phyloP scores from a whole-genome alignment of 1,284 basidiomycete species.

The Microbotryum saponariae region DNA sequence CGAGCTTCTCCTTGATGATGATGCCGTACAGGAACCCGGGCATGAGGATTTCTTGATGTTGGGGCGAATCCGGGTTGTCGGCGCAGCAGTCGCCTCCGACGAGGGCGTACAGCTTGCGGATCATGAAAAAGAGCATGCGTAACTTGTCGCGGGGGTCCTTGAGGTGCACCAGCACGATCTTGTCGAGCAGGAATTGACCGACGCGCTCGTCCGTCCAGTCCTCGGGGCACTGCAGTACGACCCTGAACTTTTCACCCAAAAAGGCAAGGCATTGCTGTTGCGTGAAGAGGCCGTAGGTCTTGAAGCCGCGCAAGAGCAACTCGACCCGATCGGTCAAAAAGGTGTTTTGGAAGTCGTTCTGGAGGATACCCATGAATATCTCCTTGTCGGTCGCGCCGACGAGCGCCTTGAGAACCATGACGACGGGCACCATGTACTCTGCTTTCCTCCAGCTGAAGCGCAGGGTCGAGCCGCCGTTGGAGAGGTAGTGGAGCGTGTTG shows the following conservation, averaged over 20 bases:
- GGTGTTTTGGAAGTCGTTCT: conserved; percentile 95
- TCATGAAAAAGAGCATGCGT: conserved; percentile 94
- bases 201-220: conserved; percentile 83
- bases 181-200: conserved; percentile 75
- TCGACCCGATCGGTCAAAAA: conserved; percentile 97
- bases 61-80: conserved; percentile 98
- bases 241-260: conserved; percentile 94
- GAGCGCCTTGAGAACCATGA: conserved; percentile 92
- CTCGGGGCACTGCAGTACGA: conserved; percentile 83
- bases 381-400: conserved; percentile 93
- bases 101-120: conserved; percentile 87
- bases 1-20: conserved; percentile 96
- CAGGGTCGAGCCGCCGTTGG: conserved; percentile 89
- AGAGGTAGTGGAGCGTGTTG: conserved; percentile 93
- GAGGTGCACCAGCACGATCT: conserved; percentile 85
- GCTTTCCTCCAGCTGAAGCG: conserved; percentile 97
- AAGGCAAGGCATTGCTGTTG: conserved; percentile 92
- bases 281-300: conserved; percentile 79
- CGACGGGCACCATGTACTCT: conserved; percentile 97
- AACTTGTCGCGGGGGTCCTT: conserved; percentile 90
- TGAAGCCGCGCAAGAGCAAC: conserved; percentile 93
- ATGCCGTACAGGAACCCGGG: conserved; percentile 90
- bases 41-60: conserved; percentile 95
- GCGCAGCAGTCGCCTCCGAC: conserved; percentile 85
- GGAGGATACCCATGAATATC: conserved; percentile 94